Base-by-base conservation (phyloP, 345 rosid species). In the Aquilaria yunnanensis region DNA sequence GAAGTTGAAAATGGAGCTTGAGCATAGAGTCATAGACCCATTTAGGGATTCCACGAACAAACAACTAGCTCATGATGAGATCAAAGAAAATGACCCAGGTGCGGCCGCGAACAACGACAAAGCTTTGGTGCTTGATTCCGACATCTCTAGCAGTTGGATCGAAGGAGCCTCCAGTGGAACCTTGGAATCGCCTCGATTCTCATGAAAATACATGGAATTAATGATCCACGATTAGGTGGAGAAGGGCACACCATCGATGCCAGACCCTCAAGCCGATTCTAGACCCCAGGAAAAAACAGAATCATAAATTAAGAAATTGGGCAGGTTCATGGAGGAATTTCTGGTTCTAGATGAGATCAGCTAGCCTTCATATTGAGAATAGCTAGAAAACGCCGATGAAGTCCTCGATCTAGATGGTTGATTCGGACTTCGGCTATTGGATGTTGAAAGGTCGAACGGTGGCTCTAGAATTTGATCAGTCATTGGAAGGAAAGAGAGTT, bases 221-320 rank as follows among this genome's bases (percentile, higher is more conserved):
- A 82, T 81, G 14, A 72, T 69, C 75, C 78, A 78, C 14, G 80
- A 69, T 46, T 71, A 72, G 48, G 79, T 80, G 68, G 67, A 76
- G 32, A 80, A 78, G 0, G 57, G 51, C 55, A 68, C 80, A 57
- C 79, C 85, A 0, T 10, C 47, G 1, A 76, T 10, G 23, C 83
- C 85, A 3, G 51, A 54, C 29, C 30, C 32, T 29, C 56, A 68
- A 4, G 80, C 90, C 47, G 74, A 11, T 16, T 77, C 79, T 46
- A 77, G 60, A 54, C 56, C 74, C 85, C 84, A 76, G 0, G 87
- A 81, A 64, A 79, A 60, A 50, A 60, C 51, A 0, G 83, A 69
- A 53, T 77, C 84, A 3, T 81, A 84, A 0, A 79, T 33, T 0
- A 81, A 62, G 23, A 71, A 72, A 8, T 30, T 65, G 6, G 76